These are phyloP conservation scores for Sporothrix mexicana DNA, from an alignment of 2,329 filamentous ascomycete species.

Conservation along the genomic window DNA sequence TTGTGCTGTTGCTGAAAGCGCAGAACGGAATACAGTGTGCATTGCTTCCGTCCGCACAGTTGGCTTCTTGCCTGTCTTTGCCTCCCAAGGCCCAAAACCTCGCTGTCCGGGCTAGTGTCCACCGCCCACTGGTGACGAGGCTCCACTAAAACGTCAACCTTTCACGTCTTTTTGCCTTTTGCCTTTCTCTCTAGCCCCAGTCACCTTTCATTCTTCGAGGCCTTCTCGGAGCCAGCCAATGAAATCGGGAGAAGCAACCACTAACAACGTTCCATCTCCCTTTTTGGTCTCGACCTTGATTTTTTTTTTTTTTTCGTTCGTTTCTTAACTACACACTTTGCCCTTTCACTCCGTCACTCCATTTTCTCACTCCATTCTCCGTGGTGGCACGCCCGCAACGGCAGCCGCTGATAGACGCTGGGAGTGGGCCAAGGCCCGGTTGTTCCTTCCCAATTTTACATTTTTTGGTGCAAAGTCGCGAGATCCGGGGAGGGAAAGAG, in stretches of 20 bases:
- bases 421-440: not conserved
- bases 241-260: not conserved
- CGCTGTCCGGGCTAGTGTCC: not conserved
- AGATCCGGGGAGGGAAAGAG: slow-evolving; percentile 18
- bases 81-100: not conserved
- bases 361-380: not conserved
- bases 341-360: no score
- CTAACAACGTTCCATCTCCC: slow-evolving; percentile 32
- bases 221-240: not conserved
- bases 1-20: no score
- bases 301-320: not conserved
- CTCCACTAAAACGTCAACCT: slow-evolving; percentile 13
- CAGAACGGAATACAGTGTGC: slow-evolving; percentile 3
- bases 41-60: slow-evolving; percentile 17
- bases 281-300: not conserved
- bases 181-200: not conserved
- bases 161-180: no score
- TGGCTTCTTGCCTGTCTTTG: not conserved
- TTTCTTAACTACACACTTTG: no score
- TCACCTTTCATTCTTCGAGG: not conserved
- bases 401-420: not conserved
- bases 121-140: not conserved
- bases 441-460: not conserved
- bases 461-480: not conserved
- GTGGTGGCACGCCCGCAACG: slow-evolving; percentile 2